phyloP scores from a whole-genome alignment of 495 filamentous ascomycete species.

The Parmelia sp. region DNA sequence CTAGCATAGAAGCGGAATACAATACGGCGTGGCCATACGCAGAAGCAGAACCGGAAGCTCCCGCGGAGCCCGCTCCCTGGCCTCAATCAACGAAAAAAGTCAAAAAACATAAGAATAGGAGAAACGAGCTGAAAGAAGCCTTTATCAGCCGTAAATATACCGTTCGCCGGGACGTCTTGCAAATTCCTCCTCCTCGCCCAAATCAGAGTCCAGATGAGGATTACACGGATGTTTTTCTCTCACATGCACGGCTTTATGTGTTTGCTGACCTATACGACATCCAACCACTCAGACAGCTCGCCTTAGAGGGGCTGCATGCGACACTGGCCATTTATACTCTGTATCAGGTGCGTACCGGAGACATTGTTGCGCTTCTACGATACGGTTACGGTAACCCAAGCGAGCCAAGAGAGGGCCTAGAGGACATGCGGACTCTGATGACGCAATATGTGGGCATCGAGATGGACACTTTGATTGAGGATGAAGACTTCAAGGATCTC shows the following conservation, averaged over 20 bases:
- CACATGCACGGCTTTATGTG: conserved; percentile 34
- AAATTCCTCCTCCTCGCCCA: conserved; percentile 6
- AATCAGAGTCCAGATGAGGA: conserved; percentile 26
- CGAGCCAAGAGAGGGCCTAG: conserved; percentile 1
- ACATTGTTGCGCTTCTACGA: conserved; percentile 33
- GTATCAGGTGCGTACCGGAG: conserved; percentile 21
- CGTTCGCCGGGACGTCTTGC: neutral
- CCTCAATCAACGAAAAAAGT: neutral
- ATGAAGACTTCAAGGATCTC: conserved; percentile 26
- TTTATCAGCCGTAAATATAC: conserved; percentile 9
- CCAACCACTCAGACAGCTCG: conserved; percentile 26
- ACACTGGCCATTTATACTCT: conserved; percentile 33
- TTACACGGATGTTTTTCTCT: conserved; percentile 35
- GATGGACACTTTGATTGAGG: conserved; percentile 30
- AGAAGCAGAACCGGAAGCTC: neutral
- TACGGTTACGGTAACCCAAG: conserved; percentile 31
- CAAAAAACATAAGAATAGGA: neutral
- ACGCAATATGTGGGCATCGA: conserved; percentile 29
- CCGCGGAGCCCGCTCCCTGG: neutral
- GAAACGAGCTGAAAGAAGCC: conserved; percentile 9
- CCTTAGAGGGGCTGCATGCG: conserved; percentile 30
- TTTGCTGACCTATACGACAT: conserved; percentile 36
- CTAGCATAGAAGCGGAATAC: too few species aligned
- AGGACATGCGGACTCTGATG: conserved; percentile 28
- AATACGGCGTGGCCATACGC: too few species aligned